Conservation (phyloP, 441 rosid species). For the Eruca vesicaria region DNA sequence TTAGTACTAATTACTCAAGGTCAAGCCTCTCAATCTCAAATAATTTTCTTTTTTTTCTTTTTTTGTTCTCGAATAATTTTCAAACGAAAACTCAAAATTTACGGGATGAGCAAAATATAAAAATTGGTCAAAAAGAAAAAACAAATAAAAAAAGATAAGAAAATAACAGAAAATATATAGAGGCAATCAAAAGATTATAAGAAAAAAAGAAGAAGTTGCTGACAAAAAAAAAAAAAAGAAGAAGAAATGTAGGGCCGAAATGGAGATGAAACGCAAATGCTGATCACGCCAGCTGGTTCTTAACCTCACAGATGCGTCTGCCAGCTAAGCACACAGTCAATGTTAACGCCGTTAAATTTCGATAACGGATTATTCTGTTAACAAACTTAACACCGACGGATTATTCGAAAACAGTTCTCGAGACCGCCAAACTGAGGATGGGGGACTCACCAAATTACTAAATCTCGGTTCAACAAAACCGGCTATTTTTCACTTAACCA, state of each 20-base stretch:
- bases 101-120: no score
- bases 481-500: background rate
- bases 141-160: background rate
- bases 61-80: background rate
- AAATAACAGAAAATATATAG: background rate
- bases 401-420: slow-evolving; percentile 11
- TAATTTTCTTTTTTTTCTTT: no score
- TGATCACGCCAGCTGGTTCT: slow-evolving; percentile 27
- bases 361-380: slow-evolving; percentile 22
- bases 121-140: no score
- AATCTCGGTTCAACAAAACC: slow-evolving; percentile 16
- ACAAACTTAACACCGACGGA: slow-evolving; percentile 17
- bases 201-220: background rate
- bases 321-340: slow-evolving; percentile 28
- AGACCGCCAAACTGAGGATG: slow-evolving; percentile 28
- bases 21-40: background rate
- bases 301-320: background rate
- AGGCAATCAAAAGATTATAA: no score
- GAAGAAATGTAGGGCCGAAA: slow-evolving; percentile 2
- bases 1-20: background rate
- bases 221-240: no score
- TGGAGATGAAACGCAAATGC: background rate
- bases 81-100: background rate
- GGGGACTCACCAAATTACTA: slow-evolving; percentile 6
- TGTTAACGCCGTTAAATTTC: slow-evolving; percentile 17